A percentile compares a stretch with the other conserved stretches of the same genome.
These are phyloP conservation scores for Colletotrichum acutatum DNA, from an alignment of 2,329 filamentous ascomycete species.

Conservation along the genomic window DNA sequence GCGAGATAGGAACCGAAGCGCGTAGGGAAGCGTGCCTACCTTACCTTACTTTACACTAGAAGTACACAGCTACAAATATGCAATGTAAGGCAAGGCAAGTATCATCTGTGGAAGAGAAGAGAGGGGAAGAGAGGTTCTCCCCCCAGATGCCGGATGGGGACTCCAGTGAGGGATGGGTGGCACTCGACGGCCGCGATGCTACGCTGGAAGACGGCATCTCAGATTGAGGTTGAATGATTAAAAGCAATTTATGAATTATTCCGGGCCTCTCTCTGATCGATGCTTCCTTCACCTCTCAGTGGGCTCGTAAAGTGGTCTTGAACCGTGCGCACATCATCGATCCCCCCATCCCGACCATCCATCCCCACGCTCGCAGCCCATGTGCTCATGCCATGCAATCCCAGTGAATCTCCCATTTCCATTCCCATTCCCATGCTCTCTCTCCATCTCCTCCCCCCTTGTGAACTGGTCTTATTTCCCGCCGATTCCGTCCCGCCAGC, in stretches of 20 bases:
- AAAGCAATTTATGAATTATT: neutral
- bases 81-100: too few species aligned
- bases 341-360: too few species aligned
- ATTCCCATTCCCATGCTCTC: constrained; percentile 6
- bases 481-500: constrained; percentile 23
- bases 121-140: neutral
- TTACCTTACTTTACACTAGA: too few species aligned
- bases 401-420: neutral
- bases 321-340: constrained; percentile 15
- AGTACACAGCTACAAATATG: too few species aligned
- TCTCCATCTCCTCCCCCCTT: neutral
- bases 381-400: neutral
- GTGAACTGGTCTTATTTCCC: constrained; percentile 2
- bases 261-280: neutral
- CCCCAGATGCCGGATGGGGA: neutral
- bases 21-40: neutral
- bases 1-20: neutral
- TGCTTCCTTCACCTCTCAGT: neutral
- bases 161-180: neutral
- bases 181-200: neutral
- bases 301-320: constrained; percentile 12
- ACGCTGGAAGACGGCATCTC: neutral
- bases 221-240: neutral
- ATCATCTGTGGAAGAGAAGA: neutral
- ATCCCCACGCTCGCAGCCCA: neutral